These are phyloP conservation scores for Gymnopilus junonius DNA, from an alignment of 768 basidiomycete species.

Conservation along the genomic window DNA sequence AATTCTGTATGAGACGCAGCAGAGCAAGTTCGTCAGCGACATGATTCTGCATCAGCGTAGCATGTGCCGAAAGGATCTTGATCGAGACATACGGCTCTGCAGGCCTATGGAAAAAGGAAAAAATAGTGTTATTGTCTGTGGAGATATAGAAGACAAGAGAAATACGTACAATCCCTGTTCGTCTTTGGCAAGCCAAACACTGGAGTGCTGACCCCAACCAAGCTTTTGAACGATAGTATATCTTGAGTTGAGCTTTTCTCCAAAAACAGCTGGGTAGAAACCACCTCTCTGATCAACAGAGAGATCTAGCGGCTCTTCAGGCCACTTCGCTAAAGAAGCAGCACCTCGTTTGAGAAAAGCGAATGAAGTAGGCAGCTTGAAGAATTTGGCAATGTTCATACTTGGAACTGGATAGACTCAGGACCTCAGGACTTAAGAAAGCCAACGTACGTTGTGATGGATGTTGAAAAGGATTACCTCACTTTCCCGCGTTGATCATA, in stretches of 20 bases:
- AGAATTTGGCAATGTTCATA: too few species aligned
- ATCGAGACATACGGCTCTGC: constrained; percentile 22
- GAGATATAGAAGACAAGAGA: neutral
- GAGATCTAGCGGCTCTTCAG: constrained; percentile 22
- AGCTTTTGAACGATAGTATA: constrained; percentile 60
- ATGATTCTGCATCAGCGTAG: constrained; percentile 31
- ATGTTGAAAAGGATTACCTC: too few species aligned
- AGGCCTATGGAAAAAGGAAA: too few species aligned
- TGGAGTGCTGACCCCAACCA: constrained; percentile 52
- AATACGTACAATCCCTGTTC: neutral
- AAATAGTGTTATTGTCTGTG: too few species aligned
- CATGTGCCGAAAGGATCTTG: constrained; percentile 40
- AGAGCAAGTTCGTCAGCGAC: constrained; percentile 18
- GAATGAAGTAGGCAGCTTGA: neutral
- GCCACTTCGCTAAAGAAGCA: constrained; percentile 6
- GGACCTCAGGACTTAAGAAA: too few species aligned
- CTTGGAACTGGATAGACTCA: too few species aligned
- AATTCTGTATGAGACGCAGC: constrained; percentile 12
- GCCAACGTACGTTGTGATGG: too few species aligned
- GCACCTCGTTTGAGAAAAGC: neutral
- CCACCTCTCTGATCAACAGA: constrained; percentile 17
- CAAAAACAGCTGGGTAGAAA: constrained; percentile 15
- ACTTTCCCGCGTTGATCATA: too few species aligned
- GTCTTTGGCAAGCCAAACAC: constrained; percentile 48
- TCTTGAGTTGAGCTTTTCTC: constrained; percentile 22